Base-by-base conservation (phyloP, 352 stramenopile species). In the Phytophthora europaea region DNA sequence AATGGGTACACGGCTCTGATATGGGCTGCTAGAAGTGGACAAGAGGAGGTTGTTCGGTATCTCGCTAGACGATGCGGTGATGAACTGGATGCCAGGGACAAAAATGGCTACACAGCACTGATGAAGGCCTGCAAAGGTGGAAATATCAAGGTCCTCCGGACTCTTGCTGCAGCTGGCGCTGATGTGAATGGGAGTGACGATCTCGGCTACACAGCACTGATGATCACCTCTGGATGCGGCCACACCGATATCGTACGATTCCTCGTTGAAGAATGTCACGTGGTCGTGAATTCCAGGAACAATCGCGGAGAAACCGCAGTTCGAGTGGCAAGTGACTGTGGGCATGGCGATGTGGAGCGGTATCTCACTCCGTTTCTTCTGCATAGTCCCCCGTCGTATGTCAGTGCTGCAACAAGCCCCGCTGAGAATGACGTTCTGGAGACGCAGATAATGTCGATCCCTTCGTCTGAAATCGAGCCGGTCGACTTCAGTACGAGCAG, bases 401-500 rank as follows among this genome's bases (percentile, higher is more conserved):
- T 7, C 43, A 50, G 18, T 50, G 16, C 15, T 7, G 16, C 15
- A 50, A 50, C 16, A 50, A 50, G 43, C 43, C 6, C 43, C 6
- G 16, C 43, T 22, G 43, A 12, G 43, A 50, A 8, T 50, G 43
- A 7, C 8, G 43, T 22, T 22, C 43, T 7, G 0, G 36, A 43
- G 26, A 31, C 26, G 26, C 26, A 31, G 26, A 31, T 4, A 31
- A 31, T 6, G 26, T 31, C 26, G 26, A 31, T 31, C 26, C 26
- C 26, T 31, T 4, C 26, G 8, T 36, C n/a, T 23, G 61, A 68
- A 36, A 56, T 61, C 28, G 53, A 60, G 13, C 34, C 67, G 2
- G 13, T 33, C 7, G 22, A 31, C 3, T 61, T 61, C 34, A 38
- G 22, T 13, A 12, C 9, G 10, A 20, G 45, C 16, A 13, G 31